Evolutionary conservation across 2,329 filamentous ascomycete genomes (phyloP).

Genomic region (Xylariales sp.): DNA sequence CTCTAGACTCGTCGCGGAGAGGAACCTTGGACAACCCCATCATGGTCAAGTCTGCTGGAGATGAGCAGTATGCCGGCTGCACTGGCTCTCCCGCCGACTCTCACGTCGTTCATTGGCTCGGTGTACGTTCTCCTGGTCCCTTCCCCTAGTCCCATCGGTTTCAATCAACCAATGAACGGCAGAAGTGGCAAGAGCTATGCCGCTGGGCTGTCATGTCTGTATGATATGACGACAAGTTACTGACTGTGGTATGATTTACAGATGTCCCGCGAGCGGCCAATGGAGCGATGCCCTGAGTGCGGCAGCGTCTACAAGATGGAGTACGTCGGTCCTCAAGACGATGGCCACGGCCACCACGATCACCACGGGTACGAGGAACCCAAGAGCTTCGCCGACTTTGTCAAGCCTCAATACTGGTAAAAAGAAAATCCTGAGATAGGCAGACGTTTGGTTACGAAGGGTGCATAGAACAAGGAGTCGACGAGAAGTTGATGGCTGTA

Average conservation of each 20-base stretch:
- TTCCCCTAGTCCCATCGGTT: too few relatives aligned
- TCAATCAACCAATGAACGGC: constrained; percentile 1
- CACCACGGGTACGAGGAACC: constrained; percentile 70
- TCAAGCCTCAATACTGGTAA: constrained; percentile 93
- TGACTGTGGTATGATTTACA: constrained; percentile 28
- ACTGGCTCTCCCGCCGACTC: constrained; percentile 91
- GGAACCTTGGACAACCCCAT: constrained; percentile 93
- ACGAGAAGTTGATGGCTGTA: constrained; percentile 1
- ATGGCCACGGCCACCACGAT: constrained; percentile 56
- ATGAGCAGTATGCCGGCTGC: constrained; percentile 96
- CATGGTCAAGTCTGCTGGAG: constrained; percentile 81
- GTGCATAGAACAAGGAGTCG: constrained; percentile 6
- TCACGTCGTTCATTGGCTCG: constrained; percentile 86
- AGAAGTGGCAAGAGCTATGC: too few relatives aligned
- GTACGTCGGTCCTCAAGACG: constrained; percentile 80
- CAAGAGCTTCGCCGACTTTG: constrained; percentile 94
- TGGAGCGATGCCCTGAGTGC: constrained; percentile 96
- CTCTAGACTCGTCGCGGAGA: constrained; percentile 82
- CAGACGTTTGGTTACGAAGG: too few relatives aligned
- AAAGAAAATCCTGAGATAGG: constrained; percentile 11
- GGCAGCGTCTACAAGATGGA: constrained; percentile 97
- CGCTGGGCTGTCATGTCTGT: too few relatives aligned
- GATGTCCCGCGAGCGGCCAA: constrained; percentile 82
- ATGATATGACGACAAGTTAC: too few relatives aligned
- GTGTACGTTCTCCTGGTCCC: too few relatives aligned